Evolutionary conservation across 257 asterid genomes (phyloP), one percentile per base, ranked within the genome.

Genomic region (Solanum boliviense): DNA sequence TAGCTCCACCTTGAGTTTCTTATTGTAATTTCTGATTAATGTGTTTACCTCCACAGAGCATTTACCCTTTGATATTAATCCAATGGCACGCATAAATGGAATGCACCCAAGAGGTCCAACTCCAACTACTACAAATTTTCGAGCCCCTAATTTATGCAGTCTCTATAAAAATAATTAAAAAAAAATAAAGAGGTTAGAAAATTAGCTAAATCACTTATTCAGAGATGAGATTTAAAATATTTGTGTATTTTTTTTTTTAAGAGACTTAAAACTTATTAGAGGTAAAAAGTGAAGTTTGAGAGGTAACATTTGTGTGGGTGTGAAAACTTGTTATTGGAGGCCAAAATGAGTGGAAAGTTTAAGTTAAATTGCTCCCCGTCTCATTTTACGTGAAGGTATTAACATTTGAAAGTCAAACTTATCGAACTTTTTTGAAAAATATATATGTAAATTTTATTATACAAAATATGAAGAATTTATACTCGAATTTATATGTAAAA

Each of bases 41-140:
- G 68, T 48, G 46, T 93, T 92, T 12, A 92, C 93, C 41, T 79
- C 56, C 9, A 56, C 84, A 13, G 91, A 93, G 88, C 95, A 93
- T 79, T 87, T 83, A 34, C 90, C 91, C 7, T 10, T 21, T 9
- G 93, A 90, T 31, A 91, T 87, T 38, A 93, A 84, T 81, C 89
- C 84, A 41, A 85, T 84, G 9, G 94, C 94, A 11, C 94, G 91
- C 25, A 92, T 81, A 71, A 93, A 92, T 5, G 95, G 94, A 36
- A 93, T 93, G 88, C 93, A 93, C 6, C 95, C 95, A 2, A 93
- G 91, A 34, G 95, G 95, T 34, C 95, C 95, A 13, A 93, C 29
- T 18, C 91, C 93, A 25, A 91, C 93, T 0, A 93, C 91, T 1
- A 91, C 90, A 41, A 93, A 81, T 62, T 90, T 93, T 52, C 94